Conservation (phyloP, 1,284 basidiomycete species). For the Ganoderma multipileum region DNA sequence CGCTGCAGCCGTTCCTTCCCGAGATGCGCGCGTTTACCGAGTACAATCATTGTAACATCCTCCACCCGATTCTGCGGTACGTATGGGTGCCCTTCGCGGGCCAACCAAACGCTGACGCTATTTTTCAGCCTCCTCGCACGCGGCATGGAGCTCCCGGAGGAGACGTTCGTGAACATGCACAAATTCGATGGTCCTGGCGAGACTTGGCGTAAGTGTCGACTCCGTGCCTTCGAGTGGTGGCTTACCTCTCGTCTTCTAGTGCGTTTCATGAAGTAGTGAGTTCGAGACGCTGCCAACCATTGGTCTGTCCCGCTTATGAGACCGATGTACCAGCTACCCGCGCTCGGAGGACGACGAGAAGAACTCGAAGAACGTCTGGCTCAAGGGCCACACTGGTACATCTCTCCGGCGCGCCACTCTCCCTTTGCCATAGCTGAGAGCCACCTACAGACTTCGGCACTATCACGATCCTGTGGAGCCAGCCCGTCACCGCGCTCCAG, state of each 20-base stretch:
- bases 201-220: constrained; percentile 36
- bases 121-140: constrained; percentile 49
- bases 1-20: constrained; percentile 59
- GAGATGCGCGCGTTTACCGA: constrained; percentile 62
- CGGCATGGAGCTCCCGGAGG: constrained; percentile 43
- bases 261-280: constrained; percentile 47
- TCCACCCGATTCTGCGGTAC: constrained; percentile 57
- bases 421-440: not conserved
- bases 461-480: constrained; percentile 63
- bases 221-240: not conserved
- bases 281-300: not conserved
- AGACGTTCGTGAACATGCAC: constrained; percentile 42
- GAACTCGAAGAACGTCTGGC: constrained; percentile 61
- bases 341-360: constrained; percentile 53
- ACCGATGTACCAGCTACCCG: constrained; percentile 35
- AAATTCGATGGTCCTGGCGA: constrained; percentile 37
- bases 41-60: constrained; percentile 57
- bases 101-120: not conserved
- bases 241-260: constrained; percentile 20
- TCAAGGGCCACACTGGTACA: constrained; percentile 50
- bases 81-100: not conserved
- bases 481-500: constrained; percentile 65
- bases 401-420: not conserved
- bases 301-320: not conserved
- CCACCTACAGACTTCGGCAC: constrained; percentile 56